Conservation (phyloP, 495 filamentous ascomycete genomes). For the Penicillium ucsense region DNA sequence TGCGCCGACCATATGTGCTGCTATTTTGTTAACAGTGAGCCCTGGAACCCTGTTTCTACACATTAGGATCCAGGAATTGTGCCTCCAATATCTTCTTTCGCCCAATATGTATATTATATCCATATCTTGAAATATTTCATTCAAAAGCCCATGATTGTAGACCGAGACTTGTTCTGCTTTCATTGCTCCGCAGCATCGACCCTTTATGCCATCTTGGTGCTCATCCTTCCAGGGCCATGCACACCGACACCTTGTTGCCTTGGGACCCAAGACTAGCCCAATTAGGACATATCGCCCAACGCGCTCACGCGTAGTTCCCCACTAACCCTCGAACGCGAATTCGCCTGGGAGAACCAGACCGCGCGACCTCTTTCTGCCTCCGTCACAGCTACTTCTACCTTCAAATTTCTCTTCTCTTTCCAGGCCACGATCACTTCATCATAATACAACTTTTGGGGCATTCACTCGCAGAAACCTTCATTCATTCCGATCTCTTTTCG, state of each 20-base stretch:
- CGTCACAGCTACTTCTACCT: conserved; percentile 8
- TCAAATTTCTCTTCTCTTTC: conserved; percentile 1
- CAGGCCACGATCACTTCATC: neutral
- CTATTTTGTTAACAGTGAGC: too few species aligned
- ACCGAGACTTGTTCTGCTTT: neutral
- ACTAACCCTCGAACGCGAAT: conserved; percentile 30
- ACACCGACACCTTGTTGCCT: conserved; percentile 9
- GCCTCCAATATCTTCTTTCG: too few species aligned
- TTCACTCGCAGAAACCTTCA: neutral
- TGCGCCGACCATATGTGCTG: too few species aligned
- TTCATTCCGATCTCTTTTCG: neutral
- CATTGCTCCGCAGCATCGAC: neutral
- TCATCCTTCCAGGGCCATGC: neutral
- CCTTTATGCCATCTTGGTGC: neutral
- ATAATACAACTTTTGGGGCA: too few species aligned
- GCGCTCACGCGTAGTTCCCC: conserved; percentile 26
- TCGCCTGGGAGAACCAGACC: conserved; percentile 17
- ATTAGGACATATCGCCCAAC: conserved; percentile 31
- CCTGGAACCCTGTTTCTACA: too few species aligned
- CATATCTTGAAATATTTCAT: too few species aligned
- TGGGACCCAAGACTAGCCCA: conserved; percentile 18
- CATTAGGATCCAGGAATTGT: too few species aligned
- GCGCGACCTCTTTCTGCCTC: conserved; percentile 11
- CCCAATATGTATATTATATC: too few species aligned
- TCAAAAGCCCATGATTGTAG: neutral